Percentiles rank a stretch among this genome's conserved stretches.
Conservation (phyloP, 1,284 basidiomycete genomes). For the Malassezia sp. region DNA sequence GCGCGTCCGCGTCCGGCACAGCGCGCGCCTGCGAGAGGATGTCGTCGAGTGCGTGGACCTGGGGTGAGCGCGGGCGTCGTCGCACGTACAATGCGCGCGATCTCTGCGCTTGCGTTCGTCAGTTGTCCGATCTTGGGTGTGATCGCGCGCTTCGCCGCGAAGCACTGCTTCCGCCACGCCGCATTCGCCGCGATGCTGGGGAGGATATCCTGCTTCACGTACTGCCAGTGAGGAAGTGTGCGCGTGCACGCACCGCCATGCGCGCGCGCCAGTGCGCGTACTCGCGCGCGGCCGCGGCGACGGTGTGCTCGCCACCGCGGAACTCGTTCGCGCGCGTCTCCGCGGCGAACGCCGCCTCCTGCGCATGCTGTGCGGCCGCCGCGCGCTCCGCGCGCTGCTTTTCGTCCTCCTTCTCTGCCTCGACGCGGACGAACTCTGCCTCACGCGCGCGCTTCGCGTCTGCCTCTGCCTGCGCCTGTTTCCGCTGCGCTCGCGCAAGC, state of each 20-base stretch:
- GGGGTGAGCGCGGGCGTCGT: slow-evolving; percentile 11
- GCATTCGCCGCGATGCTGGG: slow-evolving; percentile 60
- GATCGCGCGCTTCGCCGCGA: slow-evolving; percentile 64
- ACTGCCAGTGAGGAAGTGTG: slow-evolving; percentile 8
- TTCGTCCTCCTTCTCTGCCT: slow-evolving; percentile 29
- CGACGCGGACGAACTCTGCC: slow-evolving; percentile 28
- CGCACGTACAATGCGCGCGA: slow-evolving; percentile 59
- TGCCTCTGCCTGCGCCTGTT: slow-evolving; percentile 33
- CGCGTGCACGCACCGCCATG: slow-evolving; percentile 6
- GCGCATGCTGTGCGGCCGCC: slow-evolving; percentile 15
- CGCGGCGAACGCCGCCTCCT: slow-evolving; percentile 18
- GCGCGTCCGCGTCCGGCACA: slow-evolving; percentile 40
- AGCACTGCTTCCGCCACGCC: slow-evolving; percentile 50
- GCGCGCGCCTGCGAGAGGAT: slow-evolving; percentile 48
- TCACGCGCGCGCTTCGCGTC: slow-evolving; percentile 27
- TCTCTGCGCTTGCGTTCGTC: slow-evolving; percentile 64
- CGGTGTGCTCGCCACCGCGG: slow-evolving; percentile 24
- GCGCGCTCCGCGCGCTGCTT: neutral
- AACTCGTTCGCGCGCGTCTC: slow-evolving; percentile 22
- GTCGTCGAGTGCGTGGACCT: slow-evolving; percentile 59
- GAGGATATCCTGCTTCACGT: slow-evolving; percentile 65
- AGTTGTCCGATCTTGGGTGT: slow-evolving; percentile 84
- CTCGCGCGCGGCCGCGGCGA: slow-evolving; percentile 20
- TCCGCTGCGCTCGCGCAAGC: slow-evolving; percentile 25
- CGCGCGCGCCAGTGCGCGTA: slow-evolving; percentile 22